Evolutionary conservation across 208 protist genomes (phyloP).

Genomic region (Polymyxa betae): DNA sequence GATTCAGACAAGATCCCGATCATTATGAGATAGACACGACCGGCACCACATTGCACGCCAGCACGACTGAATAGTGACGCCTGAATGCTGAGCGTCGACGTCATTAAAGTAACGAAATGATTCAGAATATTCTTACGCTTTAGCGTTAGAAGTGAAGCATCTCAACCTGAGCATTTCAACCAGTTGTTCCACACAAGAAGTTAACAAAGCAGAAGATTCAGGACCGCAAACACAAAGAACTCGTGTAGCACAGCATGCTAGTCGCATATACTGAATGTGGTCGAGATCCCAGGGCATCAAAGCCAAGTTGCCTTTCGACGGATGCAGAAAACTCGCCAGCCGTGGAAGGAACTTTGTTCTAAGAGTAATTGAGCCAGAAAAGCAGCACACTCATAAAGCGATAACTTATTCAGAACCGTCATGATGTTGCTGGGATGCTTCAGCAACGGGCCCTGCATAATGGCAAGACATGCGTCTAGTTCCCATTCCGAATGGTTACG

Average conservation of each 20-base stretch:
- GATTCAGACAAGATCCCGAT: conserved; percentile 33
- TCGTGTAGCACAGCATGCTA: background rate
- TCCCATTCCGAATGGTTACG: conserved; percentile 25
- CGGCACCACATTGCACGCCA: background rate
- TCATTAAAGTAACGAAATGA: background rate
- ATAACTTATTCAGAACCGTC: background rate
- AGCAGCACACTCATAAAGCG: background rate
- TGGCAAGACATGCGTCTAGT: background rate
- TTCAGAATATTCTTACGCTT: background rate
- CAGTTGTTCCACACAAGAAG: background rate
- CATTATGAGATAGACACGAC: conserved; percentile 18
- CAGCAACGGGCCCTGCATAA: conserved; percentile 22
- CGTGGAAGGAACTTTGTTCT: conserved; percentile 45
- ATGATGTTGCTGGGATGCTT: conserved; percentile 8
- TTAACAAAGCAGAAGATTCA: background rate
- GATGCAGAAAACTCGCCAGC: conserved; percentile 34
- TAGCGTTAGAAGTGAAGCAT: background rate
- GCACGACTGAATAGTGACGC: background rate
- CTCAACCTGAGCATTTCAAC: background rate
- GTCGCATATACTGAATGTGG: background rate
- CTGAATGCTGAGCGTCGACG: background rate
- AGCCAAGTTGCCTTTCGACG: background rate
- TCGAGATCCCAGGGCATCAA: background rate
- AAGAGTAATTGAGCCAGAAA: background rate
- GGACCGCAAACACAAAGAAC: background rate